phyloP scores from a whole-genome alignment of 176 grass and related monocot species.

The Tillandsia leiboldiana region DNA sequence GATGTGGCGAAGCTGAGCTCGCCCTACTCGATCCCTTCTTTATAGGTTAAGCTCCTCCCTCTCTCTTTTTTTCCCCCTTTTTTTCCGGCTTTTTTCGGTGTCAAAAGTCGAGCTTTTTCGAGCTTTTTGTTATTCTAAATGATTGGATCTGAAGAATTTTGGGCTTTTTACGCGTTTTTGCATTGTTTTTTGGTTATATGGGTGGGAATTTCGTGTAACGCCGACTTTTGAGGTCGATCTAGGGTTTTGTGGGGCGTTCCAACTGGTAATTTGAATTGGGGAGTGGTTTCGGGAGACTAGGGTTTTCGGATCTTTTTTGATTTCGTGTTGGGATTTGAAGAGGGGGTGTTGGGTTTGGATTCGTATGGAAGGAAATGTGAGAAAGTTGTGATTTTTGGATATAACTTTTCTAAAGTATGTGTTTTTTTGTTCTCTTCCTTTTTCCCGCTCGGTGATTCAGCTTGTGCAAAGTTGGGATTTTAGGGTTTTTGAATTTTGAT shows the following conservation, averaged over 20 bases:
- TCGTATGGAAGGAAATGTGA: conserved; percentile 1
- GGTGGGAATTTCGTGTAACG: not conserved
- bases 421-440: not conserved
- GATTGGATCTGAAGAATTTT: not conserved
- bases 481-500: not conserved
- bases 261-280: not conserved
- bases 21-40: not conserved
- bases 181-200: not conserved
- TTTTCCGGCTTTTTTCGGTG: not conserved
- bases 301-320: conserved; percentile 9
- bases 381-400: conserved; percentile 16
- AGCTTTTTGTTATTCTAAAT: not conserved
- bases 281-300: not conserved
- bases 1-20: not conserved
- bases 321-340: not conserved
- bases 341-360: conserved; percentile 4
- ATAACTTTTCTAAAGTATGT: not conserved
- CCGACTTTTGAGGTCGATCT: not conserved
- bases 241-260: not conserved
- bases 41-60: not conserved
- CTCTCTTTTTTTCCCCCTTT: not conserved
- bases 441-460: conserved; percentile 24
- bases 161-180: not conserved
- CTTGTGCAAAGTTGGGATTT: not conserved
- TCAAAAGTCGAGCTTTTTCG: not conserved